Base-by-base conservation (phyloP, 139 green algal species). In the Micromonas commoda region DNA sequence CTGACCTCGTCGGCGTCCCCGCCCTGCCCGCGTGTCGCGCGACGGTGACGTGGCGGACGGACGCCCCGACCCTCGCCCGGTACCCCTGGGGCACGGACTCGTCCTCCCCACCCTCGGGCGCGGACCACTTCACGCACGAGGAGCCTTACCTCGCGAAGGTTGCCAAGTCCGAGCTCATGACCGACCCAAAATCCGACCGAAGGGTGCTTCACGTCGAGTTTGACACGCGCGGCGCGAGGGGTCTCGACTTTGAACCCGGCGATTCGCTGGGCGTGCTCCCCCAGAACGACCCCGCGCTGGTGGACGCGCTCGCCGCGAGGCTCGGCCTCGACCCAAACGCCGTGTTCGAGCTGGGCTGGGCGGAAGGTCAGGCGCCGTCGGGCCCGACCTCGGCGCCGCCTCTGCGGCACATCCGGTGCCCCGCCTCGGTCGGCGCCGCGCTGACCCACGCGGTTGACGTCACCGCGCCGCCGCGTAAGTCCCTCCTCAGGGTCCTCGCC, bases 181-280 rank as follows among this genome's bases (percentile, higher is more conserved):
- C 81, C 0, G 64, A 69, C 20, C 23, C 37, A 1, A 68, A 23
- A 39, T 83, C 74, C 20, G 78, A 88, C 28, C 77, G 81, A 4
- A 37, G 35, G 29, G 92, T 98, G 61, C 77, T 98, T 51, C 91
- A 97, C 78, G 21, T 97, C 63, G 88, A 93, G 82, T 53, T 98
- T 0, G 89, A 93, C 73, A 24, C 31, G 9, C 9, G 9, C 68
- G 5, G 38, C 24, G 35, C 53, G 1, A 29, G 16, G 19, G 39
- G 5, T 0, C 32, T 97, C 0, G 26, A 52, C 0, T 96, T 90
- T 37, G 65, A 82, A 20, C 87, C 93, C 0, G 94, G 94, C 13
- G 94, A 98, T 82, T 87, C 90, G 6, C 73, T 98, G 0, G 94
- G 91, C 19, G 61, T 98, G 4, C 69, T 93, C 26, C 89, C 92